These are phyloP conservation scores for Globisporangium okanoganense DNA, from an alignment of 352 stramenopile genomes.

Conservation along the genomic window DNA sequence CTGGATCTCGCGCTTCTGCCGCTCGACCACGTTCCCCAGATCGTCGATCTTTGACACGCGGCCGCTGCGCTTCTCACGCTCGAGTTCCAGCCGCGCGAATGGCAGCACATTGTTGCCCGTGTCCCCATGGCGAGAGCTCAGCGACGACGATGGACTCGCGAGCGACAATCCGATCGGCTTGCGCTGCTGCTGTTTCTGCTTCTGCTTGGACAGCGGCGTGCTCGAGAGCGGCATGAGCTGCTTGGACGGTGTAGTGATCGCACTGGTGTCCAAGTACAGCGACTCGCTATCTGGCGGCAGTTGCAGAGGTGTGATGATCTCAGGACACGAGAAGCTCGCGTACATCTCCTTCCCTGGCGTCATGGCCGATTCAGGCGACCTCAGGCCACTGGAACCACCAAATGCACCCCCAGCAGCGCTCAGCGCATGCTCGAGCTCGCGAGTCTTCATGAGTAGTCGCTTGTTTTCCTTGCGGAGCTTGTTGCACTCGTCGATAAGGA, in stretches of 20 bases:
- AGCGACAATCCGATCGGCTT: constrained; percentile 8
- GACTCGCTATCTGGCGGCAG: constrained; percentile 20
- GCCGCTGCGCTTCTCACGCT: constrained; percentile 24
- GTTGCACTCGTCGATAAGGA: constrained; percentile 82
- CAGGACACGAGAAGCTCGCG: constrained; percentile 32
- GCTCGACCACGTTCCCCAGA: constrained; percentile 37
- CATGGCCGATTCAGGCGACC: constrained; percentile 4
- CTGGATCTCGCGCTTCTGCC: constrained; percentile 70
- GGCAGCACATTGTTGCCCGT: constrained; percentile 28
- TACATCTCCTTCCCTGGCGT: constrained; percentile 13
- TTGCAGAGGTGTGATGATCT: constrained; percentile 21
- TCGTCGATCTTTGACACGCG: constrained; percentile 33
- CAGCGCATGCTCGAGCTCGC: constrained; percentile 50
- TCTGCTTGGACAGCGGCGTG: constrained; percentile 29
- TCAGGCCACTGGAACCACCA: constrained; percentile 1
- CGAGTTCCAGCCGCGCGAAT: constrained; percentile 43
- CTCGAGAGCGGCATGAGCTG: constrained; percentile 24
- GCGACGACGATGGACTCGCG: background rate
- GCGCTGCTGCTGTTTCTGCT: constrained; percentile 22
- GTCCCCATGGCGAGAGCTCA: constrained; percentile 10
- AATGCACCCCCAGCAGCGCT: constrained; percentile 10
- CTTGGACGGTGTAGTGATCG: constrained; percentile 14
- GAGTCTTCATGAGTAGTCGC: constrained; percentile 50
- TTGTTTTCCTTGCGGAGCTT: constrained; percentile 76
- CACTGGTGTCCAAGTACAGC: constrained; percentile 14